Conservation (phyloP, 73 alveolate species). For the Paramecium sonneborni region DNA sequence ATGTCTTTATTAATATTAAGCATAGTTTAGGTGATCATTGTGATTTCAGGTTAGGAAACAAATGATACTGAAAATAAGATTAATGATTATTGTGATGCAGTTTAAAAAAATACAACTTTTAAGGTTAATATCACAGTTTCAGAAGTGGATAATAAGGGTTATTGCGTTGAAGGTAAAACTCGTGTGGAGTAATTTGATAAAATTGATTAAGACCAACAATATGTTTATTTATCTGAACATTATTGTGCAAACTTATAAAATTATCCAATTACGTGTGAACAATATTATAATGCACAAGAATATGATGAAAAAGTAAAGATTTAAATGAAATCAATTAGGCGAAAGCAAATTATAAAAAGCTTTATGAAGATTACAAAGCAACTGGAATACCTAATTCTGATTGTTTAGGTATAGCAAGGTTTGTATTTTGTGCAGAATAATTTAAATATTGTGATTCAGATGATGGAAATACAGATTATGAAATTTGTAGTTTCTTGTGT, state of each 20-base stretch:
- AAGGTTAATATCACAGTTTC: neutral
- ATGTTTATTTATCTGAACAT: neutral
- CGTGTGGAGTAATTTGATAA: neutral
- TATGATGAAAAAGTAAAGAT: neutral
- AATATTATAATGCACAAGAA: neutral
- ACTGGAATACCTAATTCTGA: conserved; percentile 38
- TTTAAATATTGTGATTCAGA: conserved; percentile 11
- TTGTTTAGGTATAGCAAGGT: conserved; percentile 43
- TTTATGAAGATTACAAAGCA: conserved; percentile 4
- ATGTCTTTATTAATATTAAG: neutral
- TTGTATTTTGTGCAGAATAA: conserved; percentile 35
- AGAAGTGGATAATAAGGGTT: neutral
- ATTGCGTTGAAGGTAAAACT: neutral
- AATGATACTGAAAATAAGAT: neutral
- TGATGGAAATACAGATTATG: conserved; percentile 23
- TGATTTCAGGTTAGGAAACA: neutral
- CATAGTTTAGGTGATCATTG: neutral
- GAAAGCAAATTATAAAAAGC: neutral
- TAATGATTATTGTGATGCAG: neutral
- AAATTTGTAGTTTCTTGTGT: conserved; percentile 32
- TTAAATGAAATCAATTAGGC: neutral
- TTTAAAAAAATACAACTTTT: neutral
- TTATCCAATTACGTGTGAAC: too few species aligned
- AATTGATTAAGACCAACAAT: neutral
- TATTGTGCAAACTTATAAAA: conserved; percentile 26